Base-by-base conservation (phyloP, 2,329 filamentous ascomycete species). In the Alternaria incomplexa region DNA sequence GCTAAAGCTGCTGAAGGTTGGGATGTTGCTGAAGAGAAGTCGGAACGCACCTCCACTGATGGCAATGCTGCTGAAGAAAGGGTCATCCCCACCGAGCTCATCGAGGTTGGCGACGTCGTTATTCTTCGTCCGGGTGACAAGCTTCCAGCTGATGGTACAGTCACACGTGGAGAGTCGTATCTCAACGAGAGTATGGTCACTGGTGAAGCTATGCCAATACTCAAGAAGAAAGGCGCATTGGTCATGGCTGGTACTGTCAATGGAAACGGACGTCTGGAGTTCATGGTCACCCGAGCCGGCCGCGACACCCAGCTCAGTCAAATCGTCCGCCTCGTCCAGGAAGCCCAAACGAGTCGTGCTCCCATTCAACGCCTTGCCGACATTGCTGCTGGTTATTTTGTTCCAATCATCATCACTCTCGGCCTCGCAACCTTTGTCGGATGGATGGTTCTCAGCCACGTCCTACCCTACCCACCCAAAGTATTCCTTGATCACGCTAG, bases 121-220 rank as follows among this genome's bases (percentile, higher is more conserved):
- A 89, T 98, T 65, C 87, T 99, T 58, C 91, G 93, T 59, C 96
- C 96, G 7, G 96, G 96, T 57, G 96, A 98, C 82, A 98, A 98
- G 83, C 93, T 99, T 61, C 95, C 96, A 2, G 95, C 95, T 2
- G 96, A 99, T 77, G 96, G 96, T 51, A 86, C 89, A 9, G 87
- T 99, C 56, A 93, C 93, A 59, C 89, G 91, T 56, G 96, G 96
- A 30, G 93, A 97, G 80, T 97, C 93, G 36, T 97, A 96, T 74
- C 88, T 97, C 22, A 93, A 99, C 70, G 96, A 99, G 82, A 97
- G 93, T 77, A 98, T 98, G 95, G 94, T 99, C 52, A 99, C 96
- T 6, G 96, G 96, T 68, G 96, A 99, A 82, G 92, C 96, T 3
- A 95, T 97, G 87, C 95, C 96, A 0, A 93, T 98, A 36, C 89